Evolutionary conservation across 2,329 filamentous ascomycete species (phyloP).

Genomic region (Trichoderma sp.): DNA sequence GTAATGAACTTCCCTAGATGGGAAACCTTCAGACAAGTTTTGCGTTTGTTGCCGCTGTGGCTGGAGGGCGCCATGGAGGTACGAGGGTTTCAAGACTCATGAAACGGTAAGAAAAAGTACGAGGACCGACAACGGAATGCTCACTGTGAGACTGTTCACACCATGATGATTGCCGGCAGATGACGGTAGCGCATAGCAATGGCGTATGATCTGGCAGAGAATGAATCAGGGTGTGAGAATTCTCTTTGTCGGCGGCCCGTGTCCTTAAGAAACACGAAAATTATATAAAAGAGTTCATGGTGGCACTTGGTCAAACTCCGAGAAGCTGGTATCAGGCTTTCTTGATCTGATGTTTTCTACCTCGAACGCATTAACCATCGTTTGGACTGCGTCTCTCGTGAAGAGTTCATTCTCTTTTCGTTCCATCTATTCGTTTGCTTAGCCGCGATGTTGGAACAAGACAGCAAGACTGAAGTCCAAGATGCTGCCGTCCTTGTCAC

Average conservation of each 20-base stretch:
- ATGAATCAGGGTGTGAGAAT: conserved; percentile 9
- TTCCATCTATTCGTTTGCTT: neutral
- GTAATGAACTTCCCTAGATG: conserved; percentile 24
- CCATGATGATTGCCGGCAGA: neutral
- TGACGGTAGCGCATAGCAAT: conserved; percentile 18
- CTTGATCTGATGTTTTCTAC: neutral
- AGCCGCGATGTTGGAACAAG: conserved; percentile 16
- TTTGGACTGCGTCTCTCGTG: neutral
- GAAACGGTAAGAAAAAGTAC: neutral
- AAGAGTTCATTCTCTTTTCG: neutral
- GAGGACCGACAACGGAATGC: conserved; percentile 19
- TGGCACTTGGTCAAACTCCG: neutral
- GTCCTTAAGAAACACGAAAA: conserved; percentile 1
- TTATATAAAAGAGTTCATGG: conserved; percentile 7
- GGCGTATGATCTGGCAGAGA: conserved; percentile 6
- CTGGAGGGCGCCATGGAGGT: conserved; percentile 6
- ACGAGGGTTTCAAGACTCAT: neutral
- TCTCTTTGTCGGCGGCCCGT: neutral
- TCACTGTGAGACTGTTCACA: conserved; percentile 16
- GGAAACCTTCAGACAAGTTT: conserved; percentile 30
- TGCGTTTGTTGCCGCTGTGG: conserved; percentile 29
- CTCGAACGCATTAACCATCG: neutral
- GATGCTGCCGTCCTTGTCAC: conserved; percentile 17
- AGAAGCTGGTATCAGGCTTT: neutral
- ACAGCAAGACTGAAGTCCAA: conserved; percentile 10